phyloP scores from a whole-genome alignment of 2,329 filamentous ascomycete genomes.

The Pseudonectria buxi region DNA sequence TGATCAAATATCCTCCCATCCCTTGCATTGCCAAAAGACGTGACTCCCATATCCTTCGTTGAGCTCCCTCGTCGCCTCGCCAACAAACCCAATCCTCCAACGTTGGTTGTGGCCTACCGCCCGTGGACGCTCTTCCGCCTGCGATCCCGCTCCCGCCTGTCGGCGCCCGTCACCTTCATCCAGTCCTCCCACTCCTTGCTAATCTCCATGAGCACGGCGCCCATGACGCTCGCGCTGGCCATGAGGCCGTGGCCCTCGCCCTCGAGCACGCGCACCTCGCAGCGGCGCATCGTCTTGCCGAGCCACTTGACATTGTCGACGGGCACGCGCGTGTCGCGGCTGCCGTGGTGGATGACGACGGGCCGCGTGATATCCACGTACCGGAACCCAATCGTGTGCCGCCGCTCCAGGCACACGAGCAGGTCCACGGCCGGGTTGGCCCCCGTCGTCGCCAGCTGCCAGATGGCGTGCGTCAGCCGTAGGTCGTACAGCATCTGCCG shows the following conservation, averaged over 20 bases:
- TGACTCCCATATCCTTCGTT: too few relatives aligned
- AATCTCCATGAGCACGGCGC: constrained; percentile 88
- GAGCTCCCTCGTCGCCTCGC: too few relatives aligned
- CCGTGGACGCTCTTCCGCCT: constrained; percentile 21
- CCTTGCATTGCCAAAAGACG: too few relatives aligned
- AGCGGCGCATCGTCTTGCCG: constrained; percentile 85
- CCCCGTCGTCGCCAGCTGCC: constrained; percentile 83
- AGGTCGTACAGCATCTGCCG: constrained; percentile 72
- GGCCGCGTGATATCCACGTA: constrained; percentile 93
- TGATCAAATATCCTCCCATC: too few relatives aligned
- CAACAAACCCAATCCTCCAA: too few relatives aligned
- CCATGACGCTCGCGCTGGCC: constrained; percentile 92
- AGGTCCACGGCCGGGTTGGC: constrained; percentile 93
- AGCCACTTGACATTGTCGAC: constrained; percentile 95
- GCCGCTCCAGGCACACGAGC: constrained; percentile 83
- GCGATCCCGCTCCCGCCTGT: constrained; percentile 28
- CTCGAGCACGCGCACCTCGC: constrained; percentile 84
- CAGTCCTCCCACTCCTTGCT: constrained; percentile 90
- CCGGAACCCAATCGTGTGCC: constrained; percentile 87
- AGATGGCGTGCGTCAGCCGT: constrained; percentile 85
- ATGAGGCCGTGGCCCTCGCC: constrained; percentile 93
- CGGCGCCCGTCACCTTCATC: constrained; percentile 53
- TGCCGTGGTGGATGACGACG: constrained; percentile 91
- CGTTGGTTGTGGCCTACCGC: constrained; percentile 5
- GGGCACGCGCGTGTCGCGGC: constrained; percentile 81